Base-by-base conservation (phyloP, 768 basidiomycete genomes). In the Mycena olivaceomarginata region DNA sequence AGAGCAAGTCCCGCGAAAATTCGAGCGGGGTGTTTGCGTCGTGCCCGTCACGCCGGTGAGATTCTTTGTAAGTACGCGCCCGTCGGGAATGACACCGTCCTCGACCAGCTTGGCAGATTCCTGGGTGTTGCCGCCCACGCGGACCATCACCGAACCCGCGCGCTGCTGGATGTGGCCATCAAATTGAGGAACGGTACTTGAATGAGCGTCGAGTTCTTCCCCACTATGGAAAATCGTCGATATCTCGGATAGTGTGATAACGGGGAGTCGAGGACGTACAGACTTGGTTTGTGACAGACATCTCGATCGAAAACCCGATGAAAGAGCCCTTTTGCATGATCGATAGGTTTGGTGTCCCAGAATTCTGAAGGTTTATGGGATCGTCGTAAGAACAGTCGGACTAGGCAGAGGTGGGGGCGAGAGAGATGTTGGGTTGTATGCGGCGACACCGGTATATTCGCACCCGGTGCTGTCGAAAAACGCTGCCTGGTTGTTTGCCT, bases 101-200 rank as follows among this genome's bases (percentile, higher is more conserved):
- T 90, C 72, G 96, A 31, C 31, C 31, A 31, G 31, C 31, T 31
- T 31, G 31, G 31, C 31, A 31, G 31, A 31, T 4, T 31, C 96
- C 82, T 96, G 96, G 0, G 93, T 93, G 83, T 96, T 96, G 64
- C 95, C 95, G 37, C 95, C 95, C 2, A 96, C 87, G 67, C 95
- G 92, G 22, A 96, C 84, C 16, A 90, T 85, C 10, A 95, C 91
- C 2, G 84, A 81, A 4, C 95, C 95, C 4, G 91, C 90, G 40
- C 96, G 89, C 78, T 91, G 87, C 67, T 87, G 88, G n/a, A 97
- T 86, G 77, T 94, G 8, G 91, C 88, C 88, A 97, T 91, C 41
- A 96, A 87, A 82, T 96, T 96, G 31, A 96, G 89, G 85, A 96
- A 95, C 0, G 93, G 89, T 56, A 93, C 89, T 62, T 90, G 56